Base-by-base conservation (phyloP, 2,329 filamentous ascomycete genomes). In the Huntiella bhutanensis region DNA sequence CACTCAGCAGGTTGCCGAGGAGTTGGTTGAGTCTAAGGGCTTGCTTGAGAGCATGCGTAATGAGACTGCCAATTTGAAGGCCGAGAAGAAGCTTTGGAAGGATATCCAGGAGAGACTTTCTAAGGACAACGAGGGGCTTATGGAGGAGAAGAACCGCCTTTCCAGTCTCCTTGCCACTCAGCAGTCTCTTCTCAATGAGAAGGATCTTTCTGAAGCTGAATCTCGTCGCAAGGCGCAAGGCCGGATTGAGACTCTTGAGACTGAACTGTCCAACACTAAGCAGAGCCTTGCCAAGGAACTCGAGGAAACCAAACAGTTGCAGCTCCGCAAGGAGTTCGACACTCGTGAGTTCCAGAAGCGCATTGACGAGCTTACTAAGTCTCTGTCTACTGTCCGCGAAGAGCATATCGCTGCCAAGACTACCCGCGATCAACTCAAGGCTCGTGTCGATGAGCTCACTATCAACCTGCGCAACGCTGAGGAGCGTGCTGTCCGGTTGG, bases 31-130 rank as follows among this genome's bases (percentile, higher is more conserved):
- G 59, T 78, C 82, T 4, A 81, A 79, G 58, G 81, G 81, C 32
- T 64, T 88, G 45, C 68, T 82, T 3, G 88, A 98, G 56, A 87
- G 85, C 56, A 73, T 95, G 61, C 81, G 86, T 45, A 86, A 85
- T 53, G 91, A 98, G 59, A 85, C 80, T 46, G 80, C 86, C 12
- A 95, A 96, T 56, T 72, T 95, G 33, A 94, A 93, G 60, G 87
- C 88, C 0, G 88, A 96, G 61, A 94, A 94, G 64, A 82, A 85
- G 34, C 69, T 98, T 7, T 94, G 83, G 82, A 93, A 91, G 64
- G 84, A 81, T 47, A 93, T 95, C 33, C 87, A 96, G 58, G 80
- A 82, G 52, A 78, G 92, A 45, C 69, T 96, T 38, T 81, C 75
- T 51, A 84, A 91, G 55, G 87, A 96, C 57, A 94, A 91, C 52